Conservation (phyloP, 148 eudicot genomes). For the Cornus suecica region DNA sequence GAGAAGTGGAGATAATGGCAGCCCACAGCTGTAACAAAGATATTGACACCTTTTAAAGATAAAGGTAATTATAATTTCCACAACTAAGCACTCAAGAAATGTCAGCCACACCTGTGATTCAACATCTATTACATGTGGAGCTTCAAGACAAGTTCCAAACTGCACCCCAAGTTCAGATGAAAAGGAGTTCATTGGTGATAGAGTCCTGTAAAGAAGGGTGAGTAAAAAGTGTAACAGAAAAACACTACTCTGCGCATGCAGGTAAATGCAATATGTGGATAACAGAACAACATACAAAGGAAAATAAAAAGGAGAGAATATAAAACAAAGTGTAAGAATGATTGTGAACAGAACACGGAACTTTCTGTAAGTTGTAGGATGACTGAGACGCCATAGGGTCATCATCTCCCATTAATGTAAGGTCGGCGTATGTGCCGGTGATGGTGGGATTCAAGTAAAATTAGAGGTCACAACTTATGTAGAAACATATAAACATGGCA, state of each 20-base stretch:
- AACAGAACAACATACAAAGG: background rate
- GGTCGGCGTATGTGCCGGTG: background rate
- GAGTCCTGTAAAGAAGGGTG: conserved; percentile 52
- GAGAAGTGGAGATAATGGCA: conserved; percentile 70
- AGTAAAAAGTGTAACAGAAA: background rate
- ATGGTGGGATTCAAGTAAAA: background rate
- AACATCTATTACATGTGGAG: conserved; percentile 83
- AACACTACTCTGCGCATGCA: background rate
- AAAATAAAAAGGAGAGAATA: background rate
- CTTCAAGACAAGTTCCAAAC: conserved; percentile 83
- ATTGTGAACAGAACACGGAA: background rate
- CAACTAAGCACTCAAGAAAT: background rate
- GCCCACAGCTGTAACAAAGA: conserved; percentile 65
- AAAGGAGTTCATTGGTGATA: conserved; percentile 87
- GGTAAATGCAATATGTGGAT: background rate
- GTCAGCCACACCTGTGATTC: conserved; percentile 70
- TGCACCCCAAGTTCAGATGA: conserved; percentile 93
- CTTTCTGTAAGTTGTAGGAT: background rate
- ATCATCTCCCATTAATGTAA: background rate
- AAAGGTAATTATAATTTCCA: background rate
- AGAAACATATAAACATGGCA: background rate
- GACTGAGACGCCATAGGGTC: background rate
- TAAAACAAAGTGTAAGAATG: background rate
- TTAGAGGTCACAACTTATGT: background rate
- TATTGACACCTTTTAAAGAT: background rate